Percentiles rank a stretch among this genome's conserved stretches.
Conservation (phyloP, 164 flowering plant genomes). For the Houttuynia cordata region DNA sequence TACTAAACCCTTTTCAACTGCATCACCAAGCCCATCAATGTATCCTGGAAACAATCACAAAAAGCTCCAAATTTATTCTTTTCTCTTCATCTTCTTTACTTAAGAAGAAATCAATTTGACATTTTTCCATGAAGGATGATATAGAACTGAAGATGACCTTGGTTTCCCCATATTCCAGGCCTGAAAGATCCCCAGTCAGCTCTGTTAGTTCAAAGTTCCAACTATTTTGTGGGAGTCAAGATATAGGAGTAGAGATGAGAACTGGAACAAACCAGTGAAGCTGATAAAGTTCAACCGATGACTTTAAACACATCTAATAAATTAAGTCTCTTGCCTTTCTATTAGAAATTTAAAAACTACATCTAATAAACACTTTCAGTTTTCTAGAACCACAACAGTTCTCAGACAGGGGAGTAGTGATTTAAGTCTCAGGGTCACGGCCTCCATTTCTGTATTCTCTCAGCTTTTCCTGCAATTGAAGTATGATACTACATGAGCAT, state of each 20-base stretch:
- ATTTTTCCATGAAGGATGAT: background rate
- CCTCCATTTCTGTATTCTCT: too few relatives aligned
- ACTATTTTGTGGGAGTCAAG: background rate
- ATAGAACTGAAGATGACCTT: slow-evolving; percentile 38
- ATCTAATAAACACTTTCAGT: too few relatives aligned
- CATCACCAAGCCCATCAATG: slow-evolving; percentile 93
- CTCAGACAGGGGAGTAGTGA: too few relatives aligned
- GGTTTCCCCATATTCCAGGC: slow-evolving; percentile 99
- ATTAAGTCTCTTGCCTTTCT: too few relatives aligned
- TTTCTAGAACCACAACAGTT: too few relatives aligned
- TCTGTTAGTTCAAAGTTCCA: slow-evolving; percentile 8
- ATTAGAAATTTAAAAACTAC: too few relatives aligned
- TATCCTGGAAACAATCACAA: slow-evolving; percentile 45
- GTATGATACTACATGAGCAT: too few relatives aligned
- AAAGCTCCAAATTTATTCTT: background rate
- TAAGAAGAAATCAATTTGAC: background rate
- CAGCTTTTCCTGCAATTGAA: too few relatives aligned
- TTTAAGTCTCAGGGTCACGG: too few relatives aligned
- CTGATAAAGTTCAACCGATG: slow-evolving; percentile 91
- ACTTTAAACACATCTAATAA: too few relatives aligned
- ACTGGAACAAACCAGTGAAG: slow-evolving; percentile 62
- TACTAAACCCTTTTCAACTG: slow-evolving; percentile 92
- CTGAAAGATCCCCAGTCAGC: slow-evolving; percentile 32
- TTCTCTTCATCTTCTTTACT: background rate
- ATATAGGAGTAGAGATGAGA: background rate